Evolutionary conservation across 768 basidiomycete genomes (phyloP).

Genomic region (Psilocybe sp.): DNA sequence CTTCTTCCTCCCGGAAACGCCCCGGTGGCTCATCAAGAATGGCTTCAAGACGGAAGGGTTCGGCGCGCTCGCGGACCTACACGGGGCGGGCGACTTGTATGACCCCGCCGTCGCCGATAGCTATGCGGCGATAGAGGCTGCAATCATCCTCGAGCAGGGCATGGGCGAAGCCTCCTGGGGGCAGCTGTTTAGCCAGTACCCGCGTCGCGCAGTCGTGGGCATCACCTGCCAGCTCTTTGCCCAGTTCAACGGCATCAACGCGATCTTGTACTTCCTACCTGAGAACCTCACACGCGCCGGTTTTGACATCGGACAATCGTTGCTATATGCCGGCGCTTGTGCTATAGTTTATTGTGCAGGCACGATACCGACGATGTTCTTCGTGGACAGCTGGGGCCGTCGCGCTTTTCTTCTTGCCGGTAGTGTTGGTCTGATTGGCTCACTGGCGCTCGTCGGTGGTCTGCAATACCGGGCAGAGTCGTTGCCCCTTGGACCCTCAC

Average conservation of each 20-base stretch:
- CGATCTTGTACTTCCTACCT: conserved; percentile 57
- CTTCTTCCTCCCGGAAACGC: conserved; percentile 48
- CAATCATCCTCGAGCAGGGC: conserved; percentile 25
- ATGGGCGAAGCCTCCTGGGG: conserved; percentile 35
- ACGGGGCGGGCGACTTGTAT: conserved; percentile 45
- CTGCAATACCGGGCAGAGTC: conserved; percentile 44
- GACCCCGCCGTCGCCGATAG: conserved; percentile 41
- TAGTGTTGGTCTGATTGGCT: conserved; percentile 37
- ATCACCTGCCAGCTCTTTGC: conserved; percentile 55
- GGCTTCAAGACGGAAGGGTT: conserved; percentile 50
- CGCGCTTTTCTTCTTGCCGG: conserved; percentile 47
- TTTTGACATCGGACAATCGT: conserved; percentile 38
- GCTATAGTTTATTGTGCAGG: conserved; percentile 46
- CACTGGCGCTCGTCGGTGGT: conserved; percentile 48
- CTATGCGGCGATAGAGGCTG: conserved; percentile 42
- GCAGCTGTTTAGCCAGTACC: conserved; percentile 49
- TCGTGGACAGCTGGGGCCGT: conserved; percentile 52
- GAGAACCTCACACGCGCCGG: conserved; percentile 50
- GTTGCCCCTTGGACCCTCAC: conserved; percentile 29
- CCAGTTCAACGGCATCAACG: conserved; percentile 56
- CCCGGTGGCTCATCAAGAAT: conserved; percentile 54
- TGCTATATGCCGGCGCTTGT: conserved; percentile 46
- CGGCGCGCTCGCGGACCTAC: conserved; percentile 53
- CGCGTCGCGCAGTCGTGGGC: conserved; percentile 47
- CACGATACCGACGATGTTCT: conserved; percentile 51